These are phyloP conservation scores for Calcarisporium arbuscula DNA, from an alignment of 2,329 filamentous ascomycete species.

Conservation along the genomic window DNA sequence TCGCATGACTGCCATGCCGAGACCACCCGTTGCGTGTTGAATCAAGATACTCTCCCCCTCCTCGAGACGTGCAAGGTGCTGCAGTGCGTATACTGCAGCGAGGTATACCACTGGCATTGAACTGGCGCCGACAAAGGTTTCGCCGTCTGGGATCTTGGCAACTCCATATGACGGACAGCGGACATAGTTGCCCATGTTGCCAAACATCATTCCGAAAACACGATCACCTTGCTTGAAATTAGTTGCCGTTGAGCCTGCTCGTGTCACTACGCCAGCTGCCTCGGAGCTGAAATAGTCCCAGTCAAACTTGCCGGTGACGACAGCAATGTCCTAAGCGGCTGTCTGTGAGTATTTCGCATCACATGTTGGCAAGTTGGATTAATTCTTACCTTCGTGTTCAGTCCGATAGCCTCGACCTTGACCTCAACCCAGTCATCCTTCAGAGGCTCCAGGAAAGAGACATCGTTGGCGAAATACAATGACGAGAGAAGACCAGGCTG, in stretches of 20 bases:
- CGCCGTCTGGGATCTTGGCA: constrained; percentile 10
- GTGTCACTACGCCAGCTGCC: constrained; percentile 17
- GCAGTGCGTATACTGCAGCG: constrained; percentile 14
- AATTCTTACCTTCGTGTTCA: no score
- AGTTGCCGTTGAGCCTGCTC: constrained; percentile 12
- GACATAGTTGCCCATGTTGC: constrained; percentile 7
- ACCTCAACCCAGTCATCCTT: no score
- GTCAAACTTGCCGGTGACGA: no score
- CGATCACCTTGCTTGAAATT: constrained; percentile 18
- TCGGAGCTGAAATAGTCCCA: no score
- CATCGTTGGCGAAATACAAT: no score
- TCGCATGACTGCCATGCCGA: constrained; percentile 14
- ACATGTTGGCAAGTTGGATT: no score
- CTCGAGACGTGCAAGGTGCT: constrained; percentile 18
- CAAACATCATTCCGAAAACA: constrained; percentile 15
- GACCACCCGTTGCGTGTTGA: constrained; percentile 14
- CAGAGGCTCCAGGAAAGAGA: no score
- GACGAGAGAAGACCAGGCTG: no score
- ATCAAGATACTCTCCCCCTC: constrained; percentile 16
- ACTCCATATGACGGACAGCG: constrained; percentile 2
- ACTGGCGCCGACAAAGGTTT: constrained; percentile 22
- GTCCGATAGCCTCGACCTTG: no score
- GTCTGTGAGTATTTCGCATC: no score
- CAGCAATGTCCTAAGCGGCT: no score
- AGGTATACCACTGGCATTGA: constrained; percentile 14